Evolutionary conservation across 352 stramenopile genomes (phyloP).

Genomic region (Phytophthora melonis): DNA sequence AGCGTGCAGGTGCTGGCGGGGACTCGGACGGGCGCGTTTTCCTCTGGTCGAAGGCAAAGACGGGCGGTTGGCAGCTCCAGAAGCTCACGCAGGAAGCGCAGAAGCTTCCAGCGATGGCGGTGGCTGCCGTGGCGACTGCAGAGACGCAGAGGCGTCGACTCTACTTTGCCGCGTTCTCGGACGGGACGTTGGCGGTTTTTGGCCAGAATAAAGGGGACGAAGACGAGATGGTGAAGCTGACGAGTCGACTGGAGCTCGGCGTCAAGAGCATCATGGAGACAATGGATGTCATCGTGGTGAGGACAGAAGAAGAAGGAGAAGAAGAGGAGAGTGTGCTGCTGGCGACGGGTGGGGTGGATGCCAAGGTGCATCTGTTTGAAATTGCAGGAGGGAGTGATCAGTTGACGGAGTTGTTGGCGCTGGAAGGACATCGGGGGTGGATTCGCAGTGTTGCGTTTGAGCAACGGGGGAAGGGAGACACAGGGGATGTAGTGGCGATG

Average conservation of each 20-base stretch:
- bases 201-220: not conserved
- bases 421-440: conserved; percentile 76
- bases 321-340: conserved; percentile 51
- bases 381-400: conserved; percentile 20
- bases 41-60: conserved; percentile 44
- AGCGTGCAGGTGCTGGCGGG: conserved; percentile 54
- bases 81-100: conserved; percentile 16
- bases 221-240: conserved; percentile 14
- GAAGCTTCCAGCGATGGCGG: conserved; percentile 41
- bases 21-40: conserved; percentile 71
- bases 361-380: conserved; percentile 73
- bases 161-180: conserved; percentile 57
- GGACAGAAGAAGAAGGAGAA: not conserved
- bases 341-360: conserved; percentile 73
- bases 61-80: conserved; percentile 30
- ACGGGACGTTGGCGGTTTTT: conserved; percentile 28
- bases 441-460: conserved; percentile 74
- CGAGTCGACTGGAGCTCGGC: conserved; percentile 43
- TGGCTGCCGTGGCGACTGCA: conserved; percentile 46
- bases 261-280: conserved; percentile 67
- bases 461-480: not conserved
- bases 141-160: conserved; percentile 46
- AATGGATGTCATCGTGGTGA: conserved; percentile 38
- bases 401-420: conserved; percentile 47
- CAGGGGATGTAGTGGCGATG: conserved; percentile 22